Base-by-base conservation (phyloP, 768 basidiomycete species). In the Auricularia sp. region DNA sequence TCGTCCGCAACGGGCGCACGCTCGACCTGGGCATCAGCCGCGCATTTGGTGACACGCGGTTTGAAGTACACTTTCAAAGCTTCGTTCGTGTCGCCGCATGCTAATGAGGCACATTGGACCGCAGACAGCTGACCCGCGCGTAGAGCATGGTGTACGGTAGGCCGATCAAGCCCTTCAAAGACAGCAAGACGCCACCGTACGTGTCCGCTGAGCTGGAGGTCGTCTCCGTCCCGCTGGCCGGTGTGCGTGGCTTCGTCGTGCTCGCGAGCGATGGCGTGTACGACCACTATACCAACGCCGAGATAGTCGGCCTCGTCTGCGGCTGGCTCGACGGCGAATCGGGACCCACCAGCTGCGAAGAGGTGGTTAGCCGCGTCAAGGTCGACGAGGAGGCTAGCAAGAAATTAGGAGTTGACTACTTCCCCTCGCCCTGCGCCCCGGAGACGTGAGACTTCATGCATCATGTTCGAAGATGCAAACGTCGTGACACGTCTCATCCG, bases 261-360 rank as follows among this genome's bases (percentile, higher is more conserved):
- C 68, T 86, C 70, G 82, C 77, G 0, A 79, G 80, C 1, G 78
- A 79, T 66, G 84, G 83, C 5, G 71, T 86, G 7, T 84, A 79
- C 77, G 81, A 86, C 54, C 76, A 76, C 59, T 73, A 86, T 62
- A 79, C 80, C 29, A 81, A 78, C 71, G 78, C 82, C 65, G 84
- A 85, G 68, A 80, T 78, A 2, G 81, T 84, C 47, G 81, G 80
- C 0, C 76, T 85, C 21, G 78, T 84, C 21, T 83, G 81, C 5
- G 69, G 74, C 35, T 82, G 81, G 77, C 70, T 81, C 23, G 70
- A 78, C n/a, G 68, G 70, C 64, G 68, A 70, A 35, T 53, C 5
- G 29, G 65, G 23, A 54, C 44, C 5, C 43, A 67, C 66, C 39
- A 36, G 35, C 63, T 63, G 65, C 64, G 65, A 16, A 71, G 42